Conservation (phyloP, 2,329 filamentous ascomycete genomes). For the Monilinia fructigena region DNA sequence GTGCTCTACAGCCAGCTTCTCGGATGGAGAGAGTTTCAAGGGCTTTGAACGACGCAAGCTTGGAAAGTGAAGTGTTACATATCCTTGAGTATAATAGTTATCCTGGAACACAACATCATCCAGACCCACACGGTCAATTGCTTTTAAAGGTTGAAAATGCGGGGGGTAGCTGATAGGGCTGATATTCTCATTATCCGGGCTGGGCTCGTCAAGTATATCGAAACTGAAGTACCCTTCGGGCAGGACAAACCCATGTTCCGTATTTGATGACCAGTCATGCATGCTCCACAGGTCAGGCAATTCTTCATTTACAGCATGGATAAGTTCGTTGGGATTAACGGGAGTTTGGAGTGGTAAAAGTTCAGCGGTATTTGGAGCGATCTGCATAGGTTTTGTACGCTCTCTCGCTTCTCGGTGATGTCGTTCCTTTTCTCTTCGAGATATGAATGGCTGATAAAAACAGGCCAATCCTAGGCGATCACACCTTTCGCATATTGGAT, state of each 20-base stretch:
- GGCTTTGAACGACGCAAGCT: not conserved
- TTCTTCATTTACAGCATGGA: not conserved
- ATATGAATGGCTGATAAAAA: not conserved
- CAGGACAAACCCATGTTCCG: not conserved
- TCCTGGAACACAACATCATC: not conserved
- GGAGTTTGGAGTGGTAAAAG: not conserved
- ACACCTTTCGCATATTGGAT: conserved; percentile 16
- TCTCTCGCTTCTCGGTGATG: conserved; percentile 9
- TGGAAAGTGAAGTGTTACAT: not conserved
- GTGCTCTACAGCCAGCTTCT: conserved; percentile 7
- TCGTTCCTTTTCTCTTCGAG: not conserved
- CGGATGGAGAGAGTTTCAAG: conserved; percentile 7
- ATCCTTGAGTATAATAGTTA: not conserved
- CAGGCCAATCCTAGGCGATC: conserved; percentile 3
- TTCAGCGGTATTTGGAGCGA: not conserved
- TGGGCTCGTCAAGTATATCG: not conserved
- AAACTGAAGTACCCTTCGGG: not conserved
- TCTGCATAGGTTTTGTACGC: not conserved
- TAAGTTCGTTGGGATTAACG: not conserved
- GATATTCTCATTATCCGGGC: not conserved
- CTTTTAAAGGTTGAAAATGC: not conserved
- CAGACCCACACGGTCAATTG: not conserved
- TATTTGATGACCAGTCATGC: not conserved
- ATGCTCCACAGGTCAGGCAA: conserved; percentile 1
- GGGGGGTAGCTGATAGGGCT: not conserved